Conservation (phyloP, 1,139 yeast species). For the Geotrichum phurueaensis region DNA sequence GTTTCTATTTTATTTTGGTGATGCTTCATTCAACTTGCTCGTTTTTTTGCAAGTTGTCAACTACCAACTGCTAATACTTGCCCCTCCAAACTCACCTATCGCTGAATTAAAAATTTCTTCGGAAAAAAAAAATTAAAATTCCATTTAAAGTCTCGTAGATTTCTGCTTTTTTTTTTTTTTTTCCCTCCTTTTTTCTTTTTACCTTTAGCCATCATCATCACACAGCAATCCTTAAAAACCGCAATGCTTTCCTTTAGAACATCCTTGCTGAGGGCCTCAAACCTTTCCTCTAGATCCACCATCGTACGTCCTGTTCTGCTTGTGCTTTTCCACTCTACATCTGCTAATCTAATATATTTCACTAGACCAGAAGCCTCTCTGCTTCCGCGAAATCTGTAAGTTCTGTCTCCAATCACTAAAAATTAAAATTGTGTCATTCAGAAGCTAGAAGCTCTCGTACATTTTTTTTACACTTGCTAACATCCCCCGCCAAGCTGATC, state of each 20-base stretch:
- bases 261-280: slow-evolving; percentile 10
- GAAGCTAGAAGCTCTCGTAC: background rate
- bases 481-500: slow-evolving; percentile 9
- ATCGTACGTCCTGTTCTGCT: background rate
- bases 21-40: background rate
- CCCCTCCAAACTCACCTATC: background rate
- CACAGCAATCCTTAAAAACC: background rate
- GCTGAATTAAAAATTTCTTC: slow-evolving; percentile 6
- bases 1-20: background rate
- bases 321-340: background rate
- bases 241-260: slow-evolving; percentile 12
- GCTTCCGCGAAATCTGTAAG: slow-evolving; percentile 9
- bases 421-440: background rate
- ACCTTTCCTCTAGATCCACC: background rate
- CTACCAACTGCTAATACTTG: background rate
- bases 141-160: background rate
- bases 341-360: background rate
- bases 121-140: background rate
- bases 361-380: slow-evolving; percentile 10
- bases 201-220: background rate
- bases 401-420: background rate
- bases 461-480: background rate
- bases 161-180: background rate
- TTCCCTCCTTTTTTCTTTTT: background rate
- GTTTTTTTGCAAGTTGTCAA: background rate